Conservation (phyloP, 805 yeast species). For the Saturnispora serradocipensis region DNA sequence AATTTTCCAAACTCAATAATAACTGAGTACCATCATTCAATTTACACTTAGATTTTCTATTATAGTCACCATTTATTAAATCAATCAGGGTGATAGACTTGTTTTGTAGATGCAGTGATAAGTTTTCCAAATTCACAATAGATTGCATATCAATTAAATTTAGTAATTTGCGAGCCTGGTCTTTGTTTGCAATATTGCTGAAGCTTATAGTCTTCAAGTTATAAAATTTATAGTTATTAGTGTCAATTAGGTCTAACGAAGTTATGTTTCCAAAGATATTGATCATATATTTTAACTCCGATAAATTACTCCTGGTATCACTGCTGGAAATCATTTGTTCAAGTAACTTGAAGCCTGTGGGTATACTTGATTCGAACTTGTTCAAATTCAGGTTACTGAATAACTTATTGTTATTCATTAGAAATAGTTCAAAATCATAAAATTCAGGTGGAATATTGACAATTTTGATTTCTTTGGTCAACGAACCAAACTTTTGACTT, state of each 20-base stretch:
- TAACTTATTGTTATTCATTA: not conserved
- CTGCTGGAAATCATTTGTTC: slow-evolving; percentile 6
- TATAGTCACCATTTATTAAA: not conserved
- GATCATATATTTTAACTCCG: slow-evolving; percentile 4
- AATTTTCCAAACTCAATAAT: not conserved
- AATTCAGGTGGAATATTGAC: slow-evolving; percentile 20
- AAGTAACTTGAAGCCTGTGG: slow-evolving; percentile 12
- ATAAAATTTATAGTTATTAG: not conserved
- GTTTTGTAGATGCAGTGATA: slow-evolving; percentile 2
- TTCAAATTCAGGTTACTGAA: slow-evolving; percentile 1
- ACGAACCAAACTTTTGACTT: not conserved
- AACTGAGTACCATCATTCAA: not conserved
- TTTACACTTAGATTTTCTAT: not conserved
- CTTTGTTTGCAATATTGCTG: slow-evolving; percentile 12
- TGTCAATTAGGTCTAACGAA: slow-evolving; percentile 1
- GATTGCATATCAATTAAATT: slow-evolving; percentile 1
- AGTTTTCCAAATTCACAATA: not conserved
- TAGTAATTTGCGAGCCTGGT: slow-evolving; percentile 4
- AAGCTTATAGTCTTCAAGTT: slow-evolving; percentile 10
- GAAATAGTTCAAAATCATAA: slow-evolving; percentile 20
- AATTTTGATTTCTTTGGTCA: slow-evolving; percentile 11
- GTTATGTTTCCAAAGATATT: slow-evolving; percentile 1
- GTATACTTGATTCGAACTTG: slow-evolving; percentile 7
- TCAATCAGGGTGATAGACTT: slow-evolving; percentile 8
- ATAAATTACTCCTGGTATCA: slow-evolving; percentile 5